These are phyloP conservation scores for Mycena pura DNA, from an alignment of 768 basidiomycete species.

Conservation along the genomic window DNA sequence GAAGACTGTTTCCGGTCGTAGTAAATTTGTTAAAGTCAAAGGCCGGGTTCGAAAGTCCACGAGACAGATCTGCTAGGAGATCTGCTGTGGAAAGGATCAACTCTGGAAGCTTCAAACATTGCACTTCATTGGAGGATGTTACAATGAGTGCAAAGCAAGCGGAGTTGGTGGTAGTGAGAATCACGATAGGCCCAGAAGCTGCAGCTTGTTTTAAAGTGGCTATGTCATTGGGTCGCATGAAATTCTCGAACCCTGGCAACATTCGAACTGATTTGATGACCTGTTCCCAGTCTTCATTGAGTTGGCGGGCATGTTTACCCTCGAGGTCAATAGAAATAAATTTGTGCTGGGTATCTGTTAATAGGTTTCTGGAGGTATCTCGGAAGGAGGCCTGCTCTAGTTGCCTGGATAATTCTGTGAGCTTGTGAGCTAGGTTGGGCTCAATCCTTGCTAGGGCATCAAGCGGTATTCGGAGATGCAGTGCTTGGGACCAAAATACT, in stretches of 20 bases:
- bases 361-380: not conserved
- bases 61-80: not conserved
- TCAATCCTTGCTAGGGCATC: not conserved
- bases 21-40: no score
- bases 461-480: not conserved
- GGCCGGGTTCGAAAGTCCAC: not conserved
- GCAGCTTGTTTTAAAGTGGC: not conserved
- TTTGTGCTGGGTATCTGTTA: slow-evolving; percentile 1
- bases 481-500: slow-evolving; percentile 12
- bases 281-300: slow-evolving; percentile 29
- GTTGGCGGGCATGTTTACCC: slow-evolving; percentile 17
- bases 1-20: no score
- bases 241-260: slow-evolving; percentile 28
- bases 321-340: slow-evolving; percentile 24
- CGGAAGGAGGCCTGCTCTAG: slow-evolving; percentile 15
- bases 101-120: not conserved
- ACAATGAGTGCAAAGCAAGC: slow-evolving; percentile 23
- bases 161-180: slow-evolving; percentile 14
- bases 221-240: slow-evolving; percentile 25
- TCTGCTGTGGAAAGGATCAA: not conserved
- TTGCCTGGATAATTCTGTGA: not conserved
- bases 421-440: not conserved
- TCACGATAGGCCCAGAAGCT: slow-evolving; percentile 14
- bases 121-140: not conserved
- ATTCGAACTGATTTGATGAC: slow-evolving; percentile 18